These are phyloP conservation scores for Lactarius indigo DNA, from an alignment of 768 basidiomycete genomes.

Conservation along the genomic window DNA sequence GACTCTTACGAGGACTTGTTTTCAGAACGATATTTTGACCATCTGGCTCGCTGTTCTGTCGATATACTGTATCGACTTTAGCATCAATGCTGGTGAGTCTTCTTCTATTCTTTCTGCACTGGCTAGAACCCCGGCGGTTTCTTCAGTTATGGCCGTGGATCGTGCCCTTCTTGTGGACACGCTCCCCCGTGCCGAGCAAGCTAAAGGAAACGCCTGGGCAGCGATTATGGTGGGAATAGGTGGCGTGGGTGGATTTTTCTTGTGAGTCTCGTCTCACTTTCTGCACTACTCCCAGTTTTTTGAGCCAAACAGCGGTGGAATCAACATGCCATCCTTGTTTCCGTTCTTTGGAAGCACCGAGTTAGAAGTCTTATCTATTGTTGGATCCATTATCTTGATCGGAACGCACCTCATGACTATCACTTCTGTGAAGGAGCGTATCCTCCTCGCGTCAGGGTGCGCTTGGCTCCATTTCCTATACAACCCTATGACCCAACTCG, in stretches of 20 bases:
- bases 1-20: slow-evolving; percentile 23
- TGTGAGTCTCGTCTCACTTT: slow-evolving; percentile 49
- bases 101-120: slow-evolving; percentile 11
- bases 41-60: slow-evolving; percentile 73
- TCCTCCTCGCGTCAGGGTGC: slow-evolving; percentile 48
- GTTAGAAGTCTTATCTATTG: slow-evolving; percentile 73
- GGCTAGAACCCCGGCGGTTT: slow-evolving; percentile 35
- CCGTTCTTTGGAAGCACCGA: slow-evolving; percentile 79
- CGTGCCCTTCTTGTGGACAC: slow-evolving; percentile 89
- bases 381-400: slow-evolving; percentile 68
- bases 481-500: background rate
- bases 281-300: background rate
- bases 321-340: slow-evolving; percentile 65
- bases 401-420: slow-evolving; percentile 62
- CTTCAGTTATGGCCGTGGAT: slow-evolving; percentile 79
- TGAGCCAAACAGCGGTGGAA: slow-evolving; percentile 58
- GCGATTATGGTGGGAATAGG: slow-evolving; percentile 89
- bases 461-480: slow-evolving; percentile 24
- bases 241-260: slow-evolving; percentile 81
- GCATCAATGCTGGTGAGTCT: slow-evolving; percentile 49
- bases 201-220: slow-evolving; percentile 92
- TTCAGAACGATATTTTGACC: slow-evolving; percentile 61
- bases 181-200: slow-evolving; percentile 68
- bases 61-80: slow-evolving; percentile 67
- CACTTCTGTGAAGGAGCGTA: slow-evolving; percentile 63